phyloP scores from a whole-genome alignment of 78 protist species.

The Dictyostelium discoideum region dicty_2.7 NC_007088.5:7504001-7504500 shows the following conservation, averaged over 20 bases:
- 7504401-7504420: slow-evolving; percentile 63
- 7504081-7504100: slow-evolving; percentile 11
- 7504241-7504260: slow-evolving; percentile 67
- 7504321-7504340: too few relatives aligned
- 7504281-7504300: neutral
- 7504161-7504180: slow-evolving; percentile 49
- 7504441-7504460: slow-evolving; percentile 74
- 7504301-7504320: too few relatives aligned
- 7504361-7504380: slow-evolving; percentile 75
- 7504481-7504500: slow-evolving; percentile 46
- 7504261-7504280: slow-evolving; percentile 64
- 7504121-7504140: slow-evolving; percentile 81
- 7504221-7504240: slow-evolving; percentile 44
- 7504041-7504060: slow-evolving; percentile 60
- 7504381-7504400: slow-evolving; percentile 66
- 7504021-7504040: slow-evolving; percentile 71
- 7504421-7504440: slow-evolving; percentile 65
- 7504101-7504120: slow-evolving; percentile 43
- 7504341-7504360: slow-evolving; percentile 64
- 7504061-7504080: slow-evolving; percentile 42
- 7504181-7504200: slow-evolving; percentile 20
- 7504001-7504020: slow-evolving; percentile 54
- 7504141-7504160: slow-evolving; percentile 62
- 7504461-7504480: slow-evolving; percentile 42
- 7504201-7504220: neutral